Conservation (phyloP, 768 basidiomycete species). For the Boletus insuetus region DNA sequence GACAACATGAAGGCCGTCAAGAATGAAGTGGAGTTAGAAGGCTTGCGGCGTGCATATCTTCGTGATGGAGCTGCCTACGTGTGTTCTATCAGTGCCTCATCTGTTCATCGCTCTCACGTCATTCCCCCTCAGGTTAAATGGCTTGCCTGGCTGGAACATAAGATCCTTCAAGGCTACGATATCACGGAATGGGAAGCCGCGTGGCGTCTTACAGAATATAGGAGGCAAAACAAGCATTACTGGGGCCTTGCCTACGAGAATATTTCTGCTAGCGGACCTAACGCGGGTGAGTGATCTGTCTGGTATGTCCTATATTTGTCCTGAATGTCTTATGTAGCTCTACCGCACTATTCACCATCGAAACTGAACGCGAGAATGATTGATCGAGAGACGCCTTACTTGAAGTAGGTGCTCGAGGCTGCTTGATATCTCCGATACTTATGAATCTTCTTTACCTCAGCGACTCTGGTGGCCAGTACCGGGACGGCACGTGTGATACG, state of each 20-base stretch:
- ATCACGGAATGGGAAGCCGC: conserved; percentile 94
- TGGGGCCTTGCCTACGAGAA: conserved; percentile 87
- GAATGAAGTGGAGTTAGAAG: conserved; percentile 82
- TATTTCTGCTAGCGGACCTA: conserved; percentile 85
- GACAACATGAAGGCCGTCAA: conserved; percentile 85
- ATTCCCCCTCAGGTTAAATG: conserved; percentile 56
- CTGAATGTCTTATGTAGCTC: conserved; percentile 41
- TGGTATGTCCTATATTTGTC: neutral
- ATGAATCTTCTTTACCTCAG: conserved; percentile 38
- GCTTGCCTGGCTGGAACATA: conserved; percentile 88
- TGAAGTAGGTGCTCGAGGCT: conserved; percentile 60
- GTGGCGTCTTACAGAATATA: conserved; percentile 74
- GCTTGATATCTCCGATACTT: conserved; percentile 13
- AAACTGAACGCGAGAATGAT: conserved; percentile 69
- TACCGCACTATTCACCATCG: conserved; percentile 89
- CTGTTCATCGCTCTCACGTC: conserved; percentile 8
- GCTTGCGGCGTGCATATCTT: conserved; percentile 79
- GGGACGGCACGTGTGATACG: conserved; percentile 87
- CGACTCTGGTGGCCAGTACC: conserved; percentile 89
- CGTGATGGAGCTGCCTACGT: conserved; percentile 87
- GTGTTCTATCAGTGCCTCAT: conserved; percentile 33
- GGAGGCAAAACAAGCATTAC: conserved; percentile 67
- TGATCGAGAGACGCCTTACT: conserved; percentile 75
- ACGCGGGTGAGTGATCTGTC: conserved; percentile 55
- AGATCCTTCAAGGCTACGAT: conserved; percentile 70